Conservation (phyloP, 2,329 filamentous ascomycete species). For the Keithomyces neogunnii region DNA sequence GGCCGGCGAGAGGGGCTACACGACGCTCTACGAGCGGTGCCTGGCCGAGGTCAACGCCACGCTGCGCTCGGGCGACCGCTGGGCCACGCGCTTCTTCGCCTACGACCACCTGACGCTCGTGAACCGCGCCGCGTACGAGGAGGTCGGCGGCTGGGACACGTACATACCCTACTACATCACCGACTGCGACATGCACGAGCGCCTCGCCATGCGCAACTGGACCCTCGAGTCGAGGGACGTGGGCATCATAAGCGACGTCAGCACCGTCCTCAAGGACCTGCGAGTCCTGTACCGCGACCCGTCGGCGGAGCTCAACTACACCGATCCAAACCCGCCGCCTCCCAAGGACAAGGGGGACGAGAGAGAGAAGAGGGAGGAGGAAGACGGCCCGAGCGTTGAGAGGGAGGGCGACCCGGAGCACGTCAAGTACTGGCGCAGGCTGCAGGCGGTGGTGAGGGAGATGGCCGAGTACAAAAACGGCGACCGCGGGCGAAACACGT, state of each 20-base stretch:
- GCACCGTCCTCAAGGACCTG: conserved; percentile 35
- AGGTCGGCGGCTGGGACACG: conserved; percentile 48
- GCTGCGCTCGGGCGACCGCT: conserved; percentile 25
- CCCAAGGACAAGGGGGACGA: too few species aligned
- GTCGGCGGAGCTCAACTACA: too few species aligned
- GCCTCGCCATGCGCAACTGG: conserved; percentile 38
- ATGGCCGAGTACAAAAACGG: conserved; percentile 36
- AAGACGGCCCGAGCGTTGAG: background rate
- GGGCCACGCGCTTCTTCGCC: conserved; percentile 47
- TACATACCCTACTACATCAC: conserved; percentile 50
- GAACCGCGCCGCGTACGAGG: conserved; percentile 41
- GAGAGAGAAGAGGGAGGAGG: background rate
- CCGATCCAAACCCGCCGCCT: background rate
- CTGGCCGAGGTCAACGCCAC: conserved; percentile 24
- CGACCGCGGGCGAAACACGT: conserved; percentile 37
- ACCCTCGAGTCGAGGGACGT: conserved; percentile 27
- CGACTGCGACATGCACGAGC: conserved; percentile 47
- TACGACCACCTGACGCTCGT: conserved; percentile 51
- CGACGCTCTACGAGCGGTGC: conserved; percentile 31
- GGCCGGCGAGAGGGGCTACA: conserved; percentile 28
- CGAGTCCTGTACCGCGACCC: conserved; percentile 27
- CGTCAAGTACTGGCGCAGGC: conserved; percentile 11
- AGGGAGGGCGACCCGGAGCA: background rate
- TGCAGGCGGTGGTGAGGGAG: conserved; percentile 16
- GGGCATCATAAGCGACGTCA: conserved; percentile 38